phyloP scores from a whole-genome alignment of 257 asterid genomes.

The Jacaranda copaia region DNA sequence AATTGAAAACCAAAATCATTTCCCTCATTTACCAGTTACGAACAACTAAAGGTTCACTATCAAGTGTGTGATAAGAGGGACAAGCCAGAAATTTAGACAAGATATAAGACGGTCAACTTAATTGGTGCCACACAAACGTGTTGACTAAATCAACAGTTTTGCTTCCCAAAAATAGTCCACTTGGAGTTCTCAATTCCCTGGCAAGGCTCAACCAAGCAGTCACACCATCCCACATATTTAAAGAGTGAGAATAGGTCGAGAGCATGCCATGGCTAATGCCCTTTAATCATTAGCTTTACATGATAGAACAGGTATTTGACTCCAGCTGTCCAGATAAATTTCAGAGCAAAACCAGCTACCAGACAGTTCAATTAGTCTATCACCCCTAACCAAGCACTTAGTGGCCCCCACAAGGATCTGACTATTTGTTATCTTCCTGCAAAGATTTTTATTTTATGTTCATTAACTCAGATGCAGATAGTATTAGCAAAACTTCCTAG shows the following conservation, averaged over 20 bases:
- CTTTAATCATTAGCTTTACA: background rate
- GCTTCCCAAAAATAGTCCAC: background rate
- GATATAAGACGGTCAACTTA: background rate
- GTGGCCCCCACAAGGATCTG: background rate
- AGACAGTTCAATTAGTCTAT: background rate
- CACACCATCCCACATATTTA: background rate
- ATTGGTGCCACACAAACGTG: background rate
- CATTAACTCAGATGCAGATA: background rate
- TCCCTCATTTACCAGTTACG: background rate
- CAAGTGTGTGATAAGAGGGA: no score
- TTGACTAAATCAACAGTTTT: background rate
- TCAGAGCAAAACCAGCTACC: background rate
- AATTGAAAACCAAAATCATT: background rate
- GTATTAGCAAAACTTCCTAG: background rate
- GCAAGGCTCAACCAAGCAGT: background rate
- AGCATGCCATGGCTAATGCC: background rate
- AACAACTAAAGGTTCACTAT: no score
- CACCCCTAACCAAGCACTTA: background rate
- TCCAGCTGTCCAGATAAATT: background rate
- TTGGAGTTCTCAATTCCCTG: background rate
- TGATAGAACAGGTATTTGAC: background rate
- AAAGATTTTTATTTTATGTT: slow-evolving; percentile 5
- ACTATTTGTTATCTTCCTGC: background rate
- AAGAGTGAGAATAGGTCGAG: background rate
- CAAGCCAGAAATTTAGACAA: background rate